phyloP scores from a whole-genome alignment of 176 grass and related monocot genomes.

The Lolium perenne region DNA sequence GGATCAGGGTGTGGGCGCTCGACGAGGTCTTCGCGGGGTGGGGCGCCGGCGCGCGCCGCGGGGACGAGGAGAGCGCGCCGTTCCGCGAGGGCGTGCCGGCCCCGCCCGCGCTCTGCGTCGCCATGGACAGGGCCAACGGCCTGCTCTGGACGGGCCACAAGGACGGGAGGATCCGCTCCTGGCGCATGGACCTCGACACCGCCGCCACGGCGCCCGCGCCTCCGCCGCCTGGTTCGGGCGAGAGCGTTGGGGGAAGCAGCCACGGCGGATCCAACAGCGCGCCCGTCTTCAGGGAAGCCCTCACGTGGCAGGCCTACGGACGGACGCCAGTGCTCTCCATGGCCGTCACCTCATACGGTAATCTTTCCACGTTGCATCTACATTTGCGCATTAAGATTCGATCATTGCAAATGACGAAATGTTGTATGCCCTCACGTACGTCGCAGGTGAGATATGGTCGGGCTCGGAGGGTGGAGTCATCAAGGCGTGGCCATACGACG shows the following conservation, averaged over 20 bases:
- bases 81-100: conserved; percentile 77
- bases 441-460: conserved; percentile 92
- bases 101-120: conserved; percentile 75
- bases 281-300: conserved; percentile 66
- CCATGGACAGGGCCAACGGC: conserved; percentile 68
- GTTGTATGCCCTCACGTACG: conserved; percentile 46
- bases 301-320: conserved; percentile 86
- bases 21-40: conserved; percentile 61
- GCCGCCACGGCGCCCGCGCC: conserved; percentile 31
- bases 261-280: conserved; percentile 39
- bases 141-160: conserved; percentile 93
- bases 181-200: conserved; percentile 66
- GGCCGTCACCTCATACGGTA: conserved; percentile 80
- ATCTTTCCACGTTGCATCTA: conserved; percentile 28
- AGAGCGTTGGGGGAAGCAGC: conserved; percentile 38
- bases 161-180: conserved; percentile 88
- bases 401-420: conserved; percentile 40
- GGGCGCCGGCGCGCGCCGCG: conserved; percentile 62
- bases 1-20: conserved; percentile 60
- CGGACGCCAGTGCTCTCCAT: conserved; percentile 84
- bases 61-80: conserved; percentile 85
- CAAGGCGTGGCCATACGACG: conserved; percentile 92
- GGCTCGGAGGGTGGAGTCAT: conserved; percentile 86
- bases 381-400: conserved; percentile 4
- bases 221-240: conserved; percentile 32